Percentiles rank a stretch among this genome's conserved stretches.
Conservation (phyloP, 2,329 filamentous ascomycete species). For the Phialophora verrucosa region DNA sequence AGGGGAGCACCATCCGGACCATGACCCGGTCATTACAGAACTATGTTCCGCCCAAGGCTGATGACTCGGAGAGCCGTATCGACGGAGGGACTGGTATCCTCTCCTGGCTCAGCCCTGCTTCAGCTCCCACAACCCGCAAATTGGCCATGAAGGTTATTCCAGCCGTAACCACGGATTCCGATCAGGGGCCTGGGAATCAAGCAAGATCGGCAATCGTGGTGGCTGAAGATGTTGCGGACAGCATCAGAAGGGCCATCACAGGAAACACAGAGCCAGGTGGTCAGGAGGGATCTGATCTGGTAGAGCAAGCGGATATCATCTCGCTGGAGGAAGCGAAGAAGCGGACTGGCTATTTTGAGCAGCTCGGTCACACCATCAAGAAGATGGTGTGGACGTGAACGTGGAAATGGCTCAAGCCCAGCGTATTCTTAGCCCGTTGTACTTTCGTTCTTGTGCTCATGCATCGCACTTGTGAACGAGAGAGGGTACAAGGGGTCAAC, state of each 20-base stretch:
- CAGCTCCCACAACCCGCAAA: constrained; percentile 43
- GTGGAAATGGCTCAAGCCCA: not conserved
- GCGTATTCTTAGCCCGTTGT: not conserved
- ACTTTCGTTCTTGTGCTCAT: not conserved
- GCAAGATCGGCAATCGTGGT: constrained; percentile 48
- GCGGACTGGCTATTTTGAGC: constrained; percentile 84
- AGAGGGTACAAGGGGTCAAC: no score
- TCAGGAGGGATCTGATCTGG: constrained; percentile 42
- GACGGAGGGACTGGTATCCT: constrained; percentile 49
- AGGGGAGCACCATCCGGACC: constrained; percentile 73
- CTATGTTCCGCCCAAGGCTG: constrained; percentile 56
- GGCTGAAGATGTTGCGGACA: constrained; percentile 71
- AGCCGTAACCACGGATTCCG: constrained; percentile 17
- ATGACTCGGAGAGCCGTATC: constrained; percentile 28
- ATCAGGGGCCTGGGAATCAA: constrained; percentile 3
- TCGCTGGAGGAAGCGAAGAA: constrained; percentile 82
- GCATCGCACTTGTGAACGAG: not conserved
- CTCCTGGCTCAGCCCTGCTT: constrained; percentile 47
- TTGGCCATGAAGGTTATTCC: constrained; percentile 53
- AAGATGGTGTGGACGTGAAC: constrained; percentile 81
- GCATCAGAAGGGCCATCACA: constrained; percentile 73
- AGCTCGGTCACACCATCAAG: constrained; percentile 87
- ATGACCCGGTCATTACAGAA: constrained; percentile 80
- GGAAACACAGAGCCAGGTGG: constrained; percentile 34
- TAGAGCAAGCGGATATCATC: constrained; percentile 74